Conservation (phyloP, 305 asterid species). For the Fraxinus angustifolia region DNA sequence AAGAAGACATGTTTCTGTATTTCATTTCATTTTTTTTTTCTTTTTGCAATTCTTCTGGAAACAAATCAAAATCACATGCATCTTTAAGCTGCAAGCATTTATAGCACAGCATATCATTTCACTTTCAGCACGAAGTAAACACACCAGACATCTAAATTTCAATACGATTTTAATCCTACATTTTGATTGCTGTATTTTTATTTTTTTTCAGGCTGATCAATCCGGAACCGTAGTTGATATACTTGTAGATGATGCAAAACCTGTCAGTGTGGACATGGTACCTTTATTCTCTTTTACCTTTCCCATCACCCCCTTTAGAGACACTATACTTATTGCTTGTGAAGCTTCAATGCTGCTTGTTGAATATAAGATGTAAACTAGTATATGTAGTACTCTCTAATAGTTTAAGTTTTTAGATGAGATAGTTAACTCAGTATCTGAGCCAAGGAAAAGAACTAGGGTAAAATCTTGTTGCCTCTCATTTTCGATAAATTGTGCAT, state of each 20-base stretch:
- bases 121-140: neutral
- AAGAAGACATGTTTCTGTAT: neutral
- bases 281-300: neutral
- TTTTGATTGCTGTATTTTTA: neutral
- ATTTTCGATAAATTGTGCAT: neutral
- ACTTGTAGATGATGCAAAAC: conserved; percentile 58
- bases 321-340: neutral
- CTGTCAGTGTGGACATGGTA: conserved; percentile 57
- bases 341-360: conserved; percentile 6
- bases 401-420: neutral
- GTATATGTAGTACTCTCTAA: neutral
- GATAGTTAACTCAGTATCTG: neutral
- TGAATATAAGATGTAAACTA: neutral
- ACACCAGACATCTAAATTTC: neutral
- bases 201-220: conserved; percentile 46
- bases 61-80: neutral
- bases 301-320: neutral
- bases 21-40: neutral
- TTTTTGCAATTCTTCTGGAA: neutral
- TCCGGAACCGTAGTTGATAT: conserved; percentile 61
- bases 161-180: neutral
- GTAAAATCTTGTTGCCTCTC: neutral
- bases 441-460: neutral
- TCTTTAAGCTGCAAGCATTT: neutral
- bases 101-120: neutral